Evolutionary conservation across 73 alveolate species (phyloP).

Genomic region (Durusdinium trenchii): DNA sequence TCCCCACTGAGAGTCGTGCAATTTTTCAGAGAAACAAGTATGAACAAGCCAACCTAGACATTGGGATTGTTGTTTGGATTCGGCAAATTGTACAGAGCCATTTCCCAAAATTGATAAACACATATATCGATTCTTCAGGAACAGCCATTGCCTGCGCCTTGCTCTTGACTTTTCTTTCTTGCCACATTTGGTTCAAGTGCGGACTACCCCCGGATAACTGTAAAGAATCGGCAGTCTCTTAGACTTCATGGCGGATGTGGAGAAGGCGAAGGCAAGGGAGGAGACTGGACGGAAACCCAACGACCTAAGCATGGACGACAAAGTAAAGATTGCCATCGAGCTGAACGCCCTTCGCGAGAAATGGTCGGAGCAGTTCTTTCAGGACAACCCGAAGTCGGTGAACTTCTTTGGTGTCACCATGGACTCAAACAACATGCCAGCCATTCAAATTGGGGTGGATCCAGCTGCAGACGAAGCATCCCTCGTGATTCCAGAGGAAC

Average conservation of each 20-base stretch:
- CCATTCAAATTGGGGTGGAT: slow-evolving; percentile 27
- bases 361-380: neutral
- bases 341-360: slow-evolving; percentile 31
- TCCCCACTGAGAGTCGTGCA: too few species aligned
- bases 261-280: neutral
- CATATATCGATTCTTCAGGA: too few species aligned
- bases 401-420: slow-evolving; percentile 16
- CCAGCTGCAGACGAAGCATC: slow-evolving; percentile 19
- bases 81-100: too few species aligned
- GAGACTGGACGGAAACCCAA: neutral
- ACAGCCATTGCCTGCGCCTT: too few species aligned
- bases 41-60: too few species aligned
- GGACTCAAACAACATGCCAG: slow-evolving; percentile 19
- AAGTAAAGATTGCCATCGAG: slow-evolving; percentile 24
- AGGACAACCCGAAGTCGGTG: slow-evolving; percentile 18
- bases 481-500: slow-evolving; percentile 28
- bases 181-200: too few species aligned
- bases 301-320: slow-evolving; percentile 8
- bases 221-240: too few species aligned
- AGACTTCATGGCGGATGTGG: slow-evolving; percentile 23
- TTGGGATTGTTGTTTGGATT: too few species aligned
- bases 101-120: too few species aligned
- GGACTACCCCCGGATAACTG: too few species aligned
- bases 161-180: too few species aligned
- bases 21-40: too few species aligned